phyloP scores from a whole-genome alignment of 108 stramenopile species.

The Aureococcus anophagefferens region DNA sequence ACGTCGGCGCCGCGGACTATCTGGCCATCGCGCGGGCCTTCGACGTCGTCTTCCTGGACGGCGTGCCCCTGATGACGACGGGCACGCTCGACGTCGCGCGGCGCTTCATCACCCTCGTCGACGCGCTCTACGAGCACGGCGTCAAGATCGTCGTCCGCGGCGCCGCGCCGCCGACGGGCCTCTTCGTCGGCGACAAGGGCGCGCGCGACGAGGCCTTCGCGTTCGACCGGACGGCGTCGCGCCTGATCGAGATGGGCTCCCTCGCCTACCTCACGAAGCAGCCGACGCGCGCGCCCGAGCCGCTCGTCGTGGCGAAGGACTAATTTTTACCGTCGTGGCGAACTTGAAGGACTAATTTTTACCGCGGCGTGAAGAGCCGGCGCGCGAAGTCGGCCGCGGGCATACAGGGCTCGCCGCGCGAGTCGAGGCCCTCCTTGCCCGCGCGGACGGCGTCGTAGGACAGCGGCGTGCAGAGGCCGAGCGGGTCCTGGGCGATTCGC shows the following conservation, averaged over 20 bases:
- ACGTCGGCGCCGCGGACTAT: conserved; percentile 82
- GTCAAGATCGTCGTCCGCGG: conserved; percentile 55
- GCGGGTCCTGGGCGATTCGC: too few relatives aligned
- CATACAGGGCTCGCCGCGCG: too few relatives aligned
- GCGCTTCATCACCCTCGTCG: conserved; percentile 68
- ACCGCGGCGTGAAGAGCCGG: too few relatives aligned
- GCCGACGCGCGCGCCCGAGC: too few relatives aligned
- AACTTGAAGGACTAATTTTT: too few relatives aligned
- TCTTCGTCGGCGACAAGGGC: conserved; percentile 30
- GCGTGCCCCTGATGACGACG: conserved; percentile 65
- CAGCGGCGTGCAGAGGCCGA: too few relatives aligned
- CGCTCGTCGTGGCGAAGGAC: too few relatives aligned
- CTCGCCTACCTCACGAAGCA: conserved; percentile 60
- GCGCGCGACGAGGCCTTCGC: conserved; percentile 85
- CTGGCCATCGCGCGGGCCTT: conserved; percentile 70
- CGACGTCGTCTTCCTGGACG: conserved; percentile 67
- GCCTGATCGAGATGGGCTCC: conserved; percentile 84
- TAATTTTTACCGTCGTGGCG: too few relatives aligned
- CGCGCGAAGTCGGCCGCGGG: too few relatives aligned
- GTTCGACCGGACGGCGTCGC: conserved; percentile 74
- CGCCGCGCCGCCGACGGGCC: conserved; percentile 23
- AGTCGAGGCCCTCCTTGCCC: too few relatives aligned
- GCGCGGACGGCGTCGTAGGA: too few relatives aligned
- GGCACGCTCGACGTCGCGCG: conserved; percentile 70
- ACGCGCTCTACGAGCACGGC: conserved; percentile 66